Percentiles rank a stretch among this genome's conserved stretches.
phyloP scores from a whole-genome alignment of 495 filamentous ascomycete species.

The Aspergillus mulundensis region DNA sequence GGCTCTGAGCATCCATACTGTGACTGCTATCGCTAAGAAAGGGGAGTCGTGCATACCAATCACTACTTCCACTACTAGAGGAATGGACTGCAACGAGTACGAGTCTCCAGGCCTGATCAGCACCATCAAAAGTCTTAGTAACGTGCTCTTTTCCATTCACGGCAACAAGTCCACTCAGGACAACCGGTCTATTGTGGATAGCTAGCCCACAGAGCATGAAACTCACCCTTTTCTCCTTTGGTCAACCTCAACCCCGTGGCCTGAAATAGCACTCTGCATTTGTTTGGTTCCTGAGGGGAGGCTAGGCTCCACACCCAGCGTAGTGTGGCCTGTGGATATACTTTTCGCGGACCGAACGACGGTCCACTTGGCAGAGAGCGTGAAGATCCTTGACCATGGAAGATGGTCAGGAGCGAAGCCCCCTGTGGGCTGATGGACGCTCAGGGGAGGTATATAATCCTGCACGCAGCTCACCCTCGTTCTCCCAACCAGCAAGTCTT shows the following conservation, averaged over 20 bases:
- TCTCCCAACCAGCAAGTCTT: conserved; percentile 17
- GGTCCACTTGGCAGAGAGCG: conserved; percentile 21
- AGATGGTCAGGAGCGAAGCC: conserved; percentile 1
- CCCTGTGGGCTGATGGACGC: conserved; percentile 8
- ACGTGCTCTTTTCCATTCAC: background rate
- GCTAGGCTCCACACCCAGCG: conserved; percentile 17
- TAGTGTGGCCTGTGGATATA: conserved; percentile 10
- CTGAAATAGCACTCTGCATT: conserved; percentile 22
- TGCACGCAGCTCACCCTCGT: conserved; percentile 23
- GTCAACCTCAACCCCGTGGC: conserved; percentile 13
- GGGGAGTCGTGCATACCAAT: background rate
- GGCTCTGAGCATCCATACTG: background rate
- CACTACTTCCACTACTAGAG: background rate
- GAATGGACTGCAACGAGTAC: background rate
- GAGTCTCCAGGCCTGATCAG: background rate
- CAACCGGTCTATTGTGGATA: background rate
- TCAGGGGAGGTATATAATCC: conserved; percentile 44
- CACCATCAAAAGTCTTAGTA: background rate
- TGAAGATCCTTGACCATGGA: conserved; percentile 24
- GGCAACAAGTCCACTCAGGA: background rate
- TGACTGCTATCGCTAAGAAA: background rate
- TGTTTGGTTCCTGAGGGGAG: conserved; percentile 17
- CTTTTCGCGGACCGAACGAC: conserved; percentile 17
- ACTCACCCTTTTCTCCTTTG: conserved; percentile 12
- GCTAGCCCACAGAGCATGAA: conserved; percentile 10